These are phyloP conservation scores for Psilocybe sp. DNA, from an alignment of 768 basidiomycete species.

Conservation along the genomic window DNA sequence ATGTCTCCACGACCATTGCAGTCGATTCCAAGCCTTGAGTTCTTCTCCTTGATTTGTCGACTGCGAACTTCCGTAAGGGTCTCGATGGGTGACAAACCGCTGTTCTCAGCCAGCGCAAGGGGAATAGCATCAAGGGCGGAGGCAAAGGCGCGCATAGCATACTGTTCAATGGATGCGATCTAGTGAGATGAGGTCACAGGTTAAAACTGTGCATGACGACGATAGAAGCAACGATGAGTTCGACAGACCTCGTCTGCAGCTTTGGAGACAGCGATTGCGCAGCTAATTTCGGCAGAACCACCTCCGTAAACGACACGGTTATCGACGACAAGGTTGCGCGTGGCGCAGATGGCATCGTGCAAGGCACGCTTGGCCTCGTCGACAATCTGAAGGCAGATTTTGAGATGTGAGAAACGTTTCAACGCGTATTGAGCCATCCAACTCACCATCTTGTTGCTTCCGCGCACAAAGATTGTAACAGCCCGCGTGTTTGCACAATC, in stretches of 20 bases:
- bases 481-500: slow-evolving; percentile 96
- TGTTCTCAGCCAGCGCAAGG: slow-evolving; percentile 96
- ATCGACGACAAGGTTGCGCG: slow-evolving; percentile 92
- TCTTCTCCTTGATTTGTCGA: slow-evolving; percentile 83
- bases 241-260: slow-evolving; percentile 84
- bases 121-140: slow-evolving; percentile 94
- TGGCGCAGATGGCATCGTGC: slow-evolving; percentile 96
- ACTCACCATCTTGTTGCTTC: slow-evolving; percentile 96
- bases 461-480: slow-evolving; percentile 95
- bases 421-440: slow-evolving; percentile 4
- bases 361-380: slow-evolving; percentile 98
- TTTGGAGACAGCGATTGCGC: slow-evolving; percentile 87
- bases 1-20: slow-evolving; percentile 85
- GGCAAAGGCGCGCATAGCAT: slow-evolving; percentile 99
- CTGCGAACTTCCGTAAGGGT: slow-evolving; percentile 96
- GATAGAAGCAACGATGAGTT: background rate
- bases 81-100: slow-evolving; percentile 93
- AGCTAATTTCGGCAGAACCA: slow-evolving; percentile 96
- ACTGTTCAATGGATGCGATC: slow-evolving; percentile 98
- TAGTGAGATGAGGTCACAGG: slow-evolving; percentile 23
- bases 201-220: background rate
- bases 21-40: slow-evolving; percentile 89
- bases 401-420: background rate
- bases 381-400: slow-evolving; percentile 66
- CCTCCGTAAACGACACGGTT: slow-evolving; percentile 98